Conservation (phyloP, 345 rosid species). For the Boechera retrofracta region DNA sequence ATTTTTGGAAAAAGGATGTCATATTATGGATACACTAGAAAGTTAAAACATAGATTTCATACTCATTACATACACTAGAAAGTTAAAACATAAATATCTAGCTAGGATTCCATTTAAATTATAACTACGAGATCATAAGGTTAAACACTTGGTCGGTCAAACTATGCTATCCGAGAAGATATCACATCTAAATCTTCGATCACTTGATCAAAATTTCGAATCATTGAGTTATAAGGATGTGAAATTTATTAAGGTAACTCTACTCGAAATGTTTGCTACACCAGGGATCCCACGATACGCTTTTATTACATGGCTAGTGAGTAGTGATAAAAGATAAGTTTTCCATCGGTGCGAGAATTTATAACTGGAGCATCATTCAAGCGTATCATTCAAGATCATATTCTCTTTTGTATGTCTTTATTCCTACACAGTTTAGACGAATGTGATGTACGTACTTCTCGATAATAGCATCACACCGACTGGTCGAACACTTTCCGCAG, state of each 20-base stretch:
- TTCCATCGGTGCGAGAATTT: too few species aligned
- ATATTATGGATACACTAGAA: not conserved
- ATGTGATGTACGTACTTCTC: too few species aligned
- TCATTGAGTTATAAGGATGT: not conserved
- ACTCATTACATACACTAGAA: constrained; percentile 8
- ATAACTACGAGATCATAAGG: not conserved
- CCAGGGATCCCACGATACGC: too few species aligned
- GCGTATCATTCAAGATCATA: too few species aligned
- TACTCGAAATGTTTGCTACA: not conserved
- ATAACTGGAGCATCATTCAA: too few species aligned
- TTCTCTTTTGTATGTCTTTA: too few species aligned
- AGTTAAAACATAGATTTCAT: not conserved
- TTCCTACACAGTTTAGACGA: too few species aligned
- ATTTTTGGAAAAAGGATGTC: not conserved
- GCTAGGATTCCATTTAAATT: not conserved
- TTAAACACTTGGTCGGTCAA: not conserved
- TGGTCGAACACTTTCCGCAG: too few species aligned
- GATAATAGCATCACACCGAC: too few species aligned
- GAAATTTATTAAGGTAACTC: not conserved
- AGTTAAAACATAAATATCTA: not conserved
- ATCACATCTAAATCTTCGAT: not conserved
- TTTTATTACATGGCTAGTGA: too few species aligned
- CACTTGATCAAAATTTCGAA: not conserved
- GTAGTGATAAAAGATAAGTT: too few species aligned
- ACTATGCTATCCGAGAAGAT: not conserved